Base-by-base conservation (phyloP, 352 stramenopile genomes). In the Globisporangium polare region DNA sequence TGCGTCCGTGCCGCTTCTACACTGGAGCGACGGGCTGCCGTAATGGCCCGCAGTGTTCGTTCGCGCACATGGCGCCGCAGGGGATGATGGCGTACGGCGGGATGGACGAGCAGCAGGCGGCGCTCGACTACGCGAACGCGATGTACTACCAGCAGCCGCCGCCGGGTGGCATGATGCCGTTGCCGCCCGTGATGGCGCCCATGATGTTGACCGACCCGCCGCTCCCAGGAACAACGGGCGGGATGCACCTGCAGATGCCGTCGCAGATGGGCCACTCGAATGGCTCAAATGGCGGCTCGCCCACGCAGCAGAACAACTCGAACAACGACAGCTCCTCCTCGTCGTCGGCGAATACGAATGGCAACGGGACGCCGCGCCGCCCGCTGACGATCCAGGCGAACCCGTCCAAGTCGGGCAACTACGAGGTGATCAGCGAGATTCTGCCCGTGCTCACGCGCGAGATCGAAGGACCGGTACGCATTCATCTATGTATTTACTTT, bases 401-500 rank as follows among this genome's bases (percentile, higher is more conserved):
- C 31, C 74, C 77, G 37, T 75, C 73, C 24, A 88, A 85, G 59
- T 83, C 80, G 22, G 64, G 60, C n/a, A 82, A 84, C 53, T 77
- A 78, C 59, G 83, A 92, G 60, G 73, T 81, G 13, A 89, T 90
- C 60, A 87, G 79, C 53, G 83, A 90, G 66, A 88, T 92, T 46
- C 60, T 88, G 33, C 83, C 83, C 9, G 83, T 92, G 43, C 65
- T 90, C 29, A 90, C 83, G 43, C 72, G 83, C 53, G 81, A 89
- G 33, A 90, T 92, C 60, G 74, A 90, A 75, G 81, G 81, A 67
- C 83, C 83, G 52, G 83, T 92, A 55, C 70, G 43, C 31, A 27
- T 63, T 53, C 39, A 49, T 53, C 1, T 50, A 22, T 26, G 22
- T 3, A 43, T 43, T 18, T 43, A 7, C 15, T 13, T 43, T 13